Base-by-base conservation (phyloP, 306 rosid genomes). In the Pachyrhizus erosus region DNA sequence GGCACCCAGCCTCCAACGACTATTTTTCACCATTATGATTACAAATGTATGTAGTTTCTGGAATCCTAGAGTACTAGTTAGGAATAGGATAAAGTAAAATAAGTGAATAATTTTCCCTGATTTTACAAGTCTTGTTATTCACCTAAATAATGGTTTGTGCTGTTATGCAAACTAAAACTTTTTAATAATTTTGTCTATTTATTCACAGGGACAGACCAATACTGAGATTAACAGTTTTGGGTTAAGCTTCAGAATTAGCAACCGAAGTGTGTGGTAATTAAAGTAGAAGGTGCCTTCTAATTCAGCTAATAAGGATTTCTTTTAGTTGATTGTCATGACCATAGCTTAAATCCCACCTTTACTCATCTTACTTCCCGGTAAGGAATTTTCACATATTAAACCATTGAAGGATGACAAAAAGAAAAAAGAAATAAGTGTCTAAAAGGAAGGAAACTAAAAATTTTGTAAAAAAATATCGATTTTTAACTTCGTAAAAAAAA, bases 31-130 rank as follows among this genome's bases (percentile, higher is more conserved):
- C 74, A 13, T 71, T 74, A 79, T 80, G 69, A 84, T 79, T 73
- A 45, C 66, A 75, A 66, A 29, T 49, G 8, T 34, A 3, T 71
- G 48, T 84, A 79, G 15, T 73, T 65, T 62, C 11, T 69, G 74
- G 79, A 80, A 84, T 84, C 84, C 84, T 75, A 80, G 78, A 80
- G 39, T 68, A 73, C 52, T 37, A 84, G 34, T 70, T 52, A 65
- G 42, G 65, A 54, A 51, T 42, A 62, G 37, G 55, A 24, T 34
- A 68, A 79, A 79, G 70, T 79, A 24, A 60, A 64, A 62, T n/a
- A 46, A 13, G 66, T 61, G 55, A 21, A 61, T 81, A 49, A 11
- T 7, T 70, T 67, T 40, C 39, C 42, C 80, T 37, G 27, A 5
- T 81, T 26, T 26, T 46, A 11, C 21, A 73, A 51, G 43, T 73